Base-by-base conservation (phyloP, 805 yeast genomes). In the Nakazawaea holstii region DNA sequence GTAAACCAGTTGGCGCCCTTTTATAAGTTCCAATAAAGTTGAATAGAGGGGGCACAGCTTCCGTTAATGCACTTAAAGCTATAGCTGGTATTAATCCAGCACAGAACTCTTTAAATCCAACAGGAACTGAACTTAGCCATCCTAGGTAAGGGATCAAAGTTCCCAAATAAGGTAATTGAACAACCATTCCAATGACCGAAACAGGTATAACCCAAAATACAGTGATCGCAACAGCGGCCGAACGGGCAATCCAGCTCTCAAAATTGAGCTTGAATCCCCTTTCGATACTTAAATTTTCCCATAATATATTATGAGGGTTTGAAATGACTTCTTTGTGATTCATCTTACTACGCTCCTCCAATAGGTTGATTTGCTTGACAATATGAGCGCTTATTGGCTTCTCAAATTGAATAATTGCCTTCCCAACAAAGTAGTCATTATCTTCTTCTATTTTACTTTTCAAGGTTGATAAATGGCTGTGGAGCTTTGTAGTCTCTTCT, bases 151-250 rank as follows among this genome's bases (percentile, higher is more conserved):
- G 94, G 26, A 85, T 64, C 41, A 84, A 65, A 26, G 74, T 70
- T 0, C 84, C 74, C 41, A 87, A 60, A 51, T 80, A 75, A 0
- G 91, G 87, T 2, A 83, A 68, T 55, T 89, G 96, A 0, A 95
- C 79, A 0, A 90, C 65, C 29, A 88, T 65, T 0, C 92, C 90
- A 14, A 88, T 80, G 49, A 86, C 72, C 0, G 95, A 88, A 1
- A 89, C 92, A 0, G 97, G 97, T 1, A 89, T 62, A 1, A 88
- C 87, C 83, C 95, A 90, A 36, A 65, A 59, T 3, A 73, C 52
- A 5, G 84, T 80, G 1, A 87, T 65, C 1, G 70, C 50, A 8
- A 78, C 59, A 46, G 80, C 70, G 13, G 76, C 33, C 3, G 73
- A 41, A 27, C 72, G 73, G 0, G 84, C 81, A 4, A 35, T 2